These are phyloP conservation scores for Ascoidea rubescens DNA, from an alignment of 805 yeast species.

Conservation along the genomic window DNA sequence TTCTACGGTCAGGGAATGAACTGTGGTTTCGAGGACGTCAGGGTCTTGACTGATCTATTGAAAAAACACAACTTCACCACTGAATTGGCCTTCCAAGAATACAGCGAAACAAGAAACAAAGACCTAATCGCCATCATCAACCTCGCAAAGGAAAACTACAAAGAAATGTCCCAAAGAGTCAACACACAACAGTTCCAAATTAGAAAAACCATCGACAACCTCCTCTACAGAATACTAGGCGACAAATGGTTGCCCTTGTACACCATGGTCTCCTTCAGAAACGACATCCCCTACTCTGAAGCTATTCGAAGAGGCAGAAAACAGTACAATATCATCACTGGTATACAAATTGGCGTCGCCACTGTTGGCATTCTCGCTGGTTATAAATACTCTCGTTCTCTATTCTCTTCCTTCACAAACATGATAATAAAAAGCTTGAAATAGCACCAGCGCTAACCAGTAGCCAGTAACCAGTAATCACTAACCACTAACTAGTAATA, in stretches of 20 bases:
- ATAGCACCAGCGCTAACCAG: too few relatives aligned
- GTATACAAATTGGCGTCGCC: constrained; percentile 10
- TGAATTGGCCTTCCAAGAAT: constrained; percentile 35
- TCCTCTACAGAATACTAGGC: constrained; percentile 43
- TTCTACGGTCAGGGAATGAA: constrained; percentile 97
- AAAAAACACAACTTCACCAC: constrained; percentile 26
- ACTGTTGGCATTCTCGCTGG: constrained; percentile 1
- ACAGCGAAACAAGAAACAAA: constrained; percentile 39
- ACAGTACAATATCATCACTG: constrained; percentile 37
- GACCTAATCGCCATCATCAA: constrained; percentile 69
- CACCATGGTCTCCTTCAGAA: constrained; percentile 84
- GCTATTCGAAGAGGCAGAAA: constrained; percentile 42
- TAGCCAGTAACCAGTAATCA: too few relatives aligned
- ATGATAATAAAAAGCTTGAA: too few relatives aligned
- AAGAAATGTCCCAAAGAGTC: constrained; percentile 80
- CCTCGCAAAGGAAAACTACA: constrained; percentile 67
- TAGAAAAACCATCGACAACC: constrained; percentile 55
- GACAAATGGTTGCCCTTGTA: constrained; percentile 75
- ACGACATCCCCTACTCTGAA: constrained; percentile 63
- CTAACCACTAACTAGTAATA: too few relatives aligned
- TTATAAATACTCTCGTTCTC: background rate
- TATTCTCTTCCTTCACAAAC: background rate
- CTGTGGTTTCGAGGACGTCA: constrained; percentile 88
- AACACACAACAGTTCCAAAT: constrained; percentile 42
- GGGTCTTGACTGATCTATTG: constrained; percentile 41